Conservation (phyloP, 106 monocot genomes). For the Dendrobium officinale region DNA sequence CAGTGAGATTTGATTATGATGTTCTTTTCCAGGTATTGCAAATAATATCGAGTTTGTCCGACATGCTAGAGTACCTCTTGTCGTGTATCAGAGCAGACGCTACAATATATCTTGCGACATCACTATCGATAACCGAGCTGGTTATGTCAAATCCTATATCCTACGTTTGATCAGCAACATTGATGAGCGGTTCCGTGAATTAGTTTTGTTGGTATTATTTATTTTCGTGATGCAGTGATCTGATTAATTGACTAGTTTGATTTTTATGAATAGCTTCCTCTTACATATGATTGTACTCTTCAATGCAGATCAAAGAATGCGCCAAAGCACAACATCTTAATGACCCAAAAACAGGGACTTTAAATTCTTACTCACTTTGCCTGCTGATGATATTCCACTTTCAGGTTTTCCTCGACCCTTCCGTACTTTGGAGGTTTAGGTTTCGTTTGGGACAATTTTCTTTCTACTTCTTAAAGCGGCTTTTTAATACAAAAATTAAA, state of each 20-base stretch:
- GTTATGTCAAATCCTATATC: conserved; percentile 64
- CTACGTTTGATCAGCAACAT: conserved; percentile 45
- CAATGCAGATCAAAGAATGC: conserved; percentile 77
- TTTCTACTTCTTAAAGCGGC: no score
- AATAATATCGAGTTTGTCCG: conserved; percentile 33
- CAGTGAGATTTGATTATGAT: not conserved
- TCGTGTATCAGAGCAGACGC: conserved; percentile 45
- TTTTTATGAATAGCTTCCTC: conserved; percentile 6
- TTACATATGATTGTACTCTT: not conserved
- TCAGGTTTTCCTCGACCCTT: conserved; percentile 47
- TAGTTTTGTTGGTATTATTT: conserved; percentile 74
- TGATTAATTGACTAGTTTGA: conserved; percentile 6
- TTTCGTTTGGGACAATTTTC: no score
- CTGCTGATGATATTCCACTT: conserved; percentile 82
- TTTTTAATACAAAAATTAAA: no score
- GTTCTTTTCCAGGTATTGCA: conserved; percentile 48
- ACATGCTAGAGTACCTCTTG: conserved; percentile 73
- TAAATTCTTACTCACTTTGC: conserved; percentile 90
- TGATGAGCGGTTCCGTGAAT: conserved; percentile 75
- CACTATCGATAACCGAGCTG: conserved; percentile 60
- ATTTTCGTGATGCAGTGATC: not conserved
- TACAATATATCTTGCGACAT: conserved; percentile 77
- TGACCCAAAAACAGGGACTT: conserved; percentile 68
- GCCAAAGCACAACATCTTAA: conserved; percentile 83
- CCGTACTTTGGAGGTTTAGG: not conserved